A percentile compares a stretch with the other conserved stretches of the same genome.
Evolutionary conservation across 257 asterid genomes (phyloP).

Genomic region (Pogostemon cablin): DNA sequence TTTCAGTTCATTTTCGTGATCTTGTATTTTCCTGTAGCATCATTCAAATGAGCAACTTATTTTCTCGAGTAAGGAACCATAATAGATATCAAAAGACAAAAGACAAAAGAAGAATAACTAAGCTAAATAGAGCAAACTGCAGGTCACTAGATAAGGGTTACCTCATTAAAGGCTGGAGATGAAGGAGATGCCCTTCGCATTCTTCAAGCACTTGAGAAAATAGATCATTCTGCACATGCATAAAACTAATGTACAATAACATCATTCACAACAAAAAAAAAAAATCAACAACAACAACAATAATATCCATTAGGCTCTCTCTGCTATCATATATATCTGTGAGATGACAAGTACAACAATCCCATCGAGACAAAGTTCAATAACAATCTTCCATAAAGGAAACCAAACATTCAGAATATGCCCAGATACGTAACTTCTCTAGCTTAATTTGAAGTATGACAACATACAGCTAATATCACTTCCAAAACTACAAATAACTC

Average conservation of each 20-base stretch:
- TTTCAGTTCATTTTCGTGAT: constrained; percentile 48
- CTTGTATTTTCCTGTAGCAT: constrained; percentile 62
- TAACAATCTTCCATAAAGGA: constrained; percentile 15
- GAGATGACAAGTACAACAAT: constrained; percentile 13
- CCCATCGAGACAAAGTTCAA: constrained; percentile 28
- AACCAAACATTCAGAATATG: constrained; percentile 31
- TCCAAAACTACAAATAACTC: constrained; percentile 24
- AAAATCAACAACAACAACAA: constrained; percentile 14
- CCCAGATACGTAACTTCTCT: constrained; percentile 19
- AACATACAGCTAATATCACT: constrained; percentile 19
- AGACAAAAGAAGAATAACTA: neutral
- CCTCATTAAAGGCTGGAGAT: constrained; percentile 78
- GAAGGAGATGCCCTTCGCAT: constrained; percentile 68
- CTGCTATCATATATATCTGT: constrained; percentile 29
- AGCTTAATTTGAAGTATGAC: constrained; percentile 20
- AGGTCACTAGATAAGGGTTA: constrained; percentile 29
- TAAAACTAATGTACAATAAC: constrained; percentile 1
- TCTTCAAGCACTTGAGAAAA: constrained; percentile 86
- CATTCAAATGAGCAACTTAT: constrained; percentile 6
- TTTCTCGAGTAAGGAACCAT: constrained; percentile 4
- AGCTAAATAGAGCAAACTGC: constrained; percentile 1
- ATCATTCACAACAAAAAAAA: too few species aligned
- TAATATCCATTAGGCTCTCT: constrained; percentile 27
- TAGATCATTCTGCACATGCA: constrained; percentile 58
- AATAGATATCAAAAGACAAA: neutral